These are phyloP conservation scores for Penicillium tannophilum DNA, from an alignment of 495 filamentous ascomycete species.

Conservation along the genomic window DNA sequence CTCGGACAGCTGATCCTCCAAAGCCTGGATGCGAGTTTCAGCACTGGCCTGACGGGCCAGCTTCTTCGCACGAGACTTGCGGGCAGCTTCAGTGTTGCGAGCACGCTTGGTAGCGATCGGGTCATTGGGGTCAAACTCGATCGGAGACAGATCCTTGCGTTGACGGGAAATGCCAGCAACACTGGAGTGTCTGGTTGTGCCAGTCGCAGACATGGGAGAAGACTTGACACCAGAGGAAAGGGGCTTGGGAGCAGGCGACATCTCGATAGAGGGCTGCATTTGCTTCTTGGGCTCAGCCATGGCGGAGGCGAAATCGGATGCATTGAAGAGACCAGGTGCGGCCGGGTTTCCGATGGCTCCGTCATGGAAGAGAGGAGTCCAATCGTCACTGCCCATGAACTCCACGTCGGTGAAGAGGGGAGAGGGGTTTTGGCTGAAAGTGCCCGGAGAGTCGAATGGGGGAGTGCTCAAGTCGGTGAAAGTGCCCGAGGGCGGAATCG, in stretches of 20 bases:
- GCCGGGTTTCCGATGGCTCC: constrained; percentile 20
- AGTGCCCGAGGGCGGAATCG: constrained; percentile 79
- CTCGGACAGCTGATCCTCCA: constrained; percentile 49
- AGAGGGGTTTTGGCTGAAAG: constrained; percentile 69
- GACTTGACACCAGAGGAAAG: constrained; percentile 17
- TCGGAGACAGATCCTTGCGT: constrained; percentile 79
- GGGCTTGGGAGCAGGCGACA: constrained; percentile 48
- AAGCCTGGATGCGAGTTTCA: constrained; percentile 52
- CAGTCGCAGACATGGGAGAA: constrained; percentile 28
- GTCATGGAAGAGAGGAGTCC: constrained; percentile 64
- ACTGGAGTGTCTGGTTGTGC: constrained; percentile 62
- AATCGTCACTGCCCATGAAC: constrained; percentile 36
- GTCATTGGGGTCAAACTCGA: constrained; percentile 60
- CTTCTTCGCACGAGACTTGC: constrained; percentile 89
- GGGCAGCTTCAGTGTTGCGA: constrained; percentile 91
- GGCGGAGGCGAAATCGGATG: constrained; percentile 21
- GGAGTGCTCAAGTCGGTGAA: constrained; percentile 87
- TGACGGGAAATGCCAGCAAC: constrained; percentile 72
- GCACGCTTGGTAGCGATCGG: constrained; percentile 87
- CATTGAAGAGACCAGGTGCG: constrained; percentile 23
- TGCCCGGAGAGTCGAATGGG: constrained; percentile 72
- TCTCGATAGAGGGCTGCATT: constrained; percentile 31
- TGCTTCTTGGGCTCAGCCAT: constrained; percentile 35
- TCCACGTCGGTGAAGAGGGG: constrained; percentile 57
- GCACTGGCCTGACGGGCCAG: constrained; percentile 67